Conservation (phyloP, 2,329 filamentous ascomycete genomes). For the Fusarium haematococcum region DNA sequence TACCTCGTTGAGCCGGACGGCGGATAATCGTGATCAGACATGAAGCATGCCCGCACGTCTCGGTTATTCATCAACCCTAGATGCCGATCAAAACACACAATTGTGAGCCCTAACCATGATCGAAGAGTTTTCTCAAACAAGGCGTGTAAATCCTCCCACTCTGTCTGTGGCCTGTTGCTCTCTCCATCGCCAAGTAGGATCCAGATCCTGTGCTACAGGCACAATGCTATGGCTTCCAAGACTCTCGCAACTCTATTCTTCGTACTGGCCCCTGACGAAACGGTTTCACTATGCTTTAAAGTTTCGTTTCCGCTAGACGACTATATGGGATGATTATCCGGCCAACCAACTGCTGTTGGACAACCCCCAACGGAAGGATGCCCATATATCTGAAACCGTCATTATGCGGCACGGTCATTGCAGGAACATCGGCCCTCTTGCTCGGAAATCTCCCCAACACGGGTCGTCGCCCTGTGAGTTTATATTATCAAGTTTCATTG, state of each 20-base stretch:
- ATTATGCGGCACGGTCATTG: constrained; percentile 12
- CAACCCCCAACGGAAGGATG: not conserved
- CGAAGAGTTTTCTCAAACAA: not conserved
- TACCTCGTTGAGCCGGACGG: not conserved
- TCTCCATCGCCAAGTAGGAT: not conserved
- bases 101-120: not conserved
- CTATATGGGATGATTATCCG: constrained; percentile 8
- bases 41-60: not conserved
- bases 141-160: not conserved
- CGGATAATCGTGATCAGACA: not conserved
- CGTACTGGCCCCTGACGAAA: not conserved
- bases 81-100: constrained; percentile 16
- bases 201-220: not conserved
- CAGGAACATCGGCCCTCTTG: not conserved
- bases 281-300: constrained; percentile 8
- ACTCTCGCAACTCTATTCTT: not conserved
- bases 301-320: not conserved
- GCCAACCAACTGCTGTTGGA: not conserved
- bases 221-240: not conserved
- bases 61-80: constrained; percentile 12
- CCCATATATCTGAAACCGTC: constrained; percentile 26
- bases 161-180: not conserved
- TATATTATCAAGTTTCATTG: not conserved
- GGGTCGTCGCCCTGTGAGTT: not conserved
- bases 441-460: not conserved